Conservation (phyloP, 352 stramenopile genomes). For the Phytopythium cucurbitacearum region DNA sequence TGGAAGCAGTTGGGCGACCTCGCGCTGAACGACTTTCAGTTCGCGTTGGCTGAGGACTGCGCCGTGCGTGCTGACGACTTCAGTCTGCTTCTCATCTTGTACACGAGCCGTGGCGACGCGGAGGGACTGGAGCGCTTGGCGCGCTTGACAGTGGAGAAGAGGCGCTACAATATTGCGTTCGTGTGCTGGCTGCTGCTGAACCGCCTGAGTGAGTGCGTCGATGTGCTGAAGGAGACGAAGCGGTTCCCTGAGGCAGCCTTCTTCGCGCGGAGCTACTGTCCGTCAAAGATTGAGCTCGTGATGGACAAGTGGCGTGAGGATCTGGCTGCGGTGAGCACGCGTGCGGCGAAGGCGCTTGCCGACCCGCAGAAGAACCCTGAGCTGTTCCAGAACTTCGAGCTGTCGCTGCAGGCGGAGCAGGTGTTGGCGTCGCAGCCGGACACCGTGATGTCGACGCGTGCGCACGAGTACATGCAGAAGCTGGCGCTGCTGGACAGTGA, state of each 20-base stretch:
- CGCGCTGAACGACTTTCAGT: conserved; percentile 91
- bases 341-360: conserved; percentile 93
- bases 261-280: conserved; percentile 97
- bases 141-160: conserved; percentile 76
- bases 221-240: conserved; percentile 94
- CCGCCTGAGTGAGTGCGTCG: conserved; percentile 93
- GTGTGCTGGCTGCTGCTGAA: conserved; percentile 94
- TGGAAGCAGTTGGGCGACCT: conserved; percentile 97
- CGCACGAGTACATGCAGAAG: conserved; percentile 71
- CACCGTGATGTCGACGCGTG: conserved; percentile 46
- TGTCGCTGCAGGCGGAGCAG: conserved; percentile 93
- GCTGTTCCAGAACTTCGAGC: conserved; percentile 95
- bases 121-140: conserved; percentile 90
- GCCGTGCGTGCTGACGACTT: conserved; percentile 95
- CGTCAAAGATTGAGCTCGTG: conserved; percentile 93
- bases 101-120: conserved; percentile 94
- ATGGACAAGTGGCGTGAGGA: conserved; percentile 97
- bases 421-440: conserved; percentile 85
- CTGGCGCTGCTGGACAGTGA: conserved; percentile 62
- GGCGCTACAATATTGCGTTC: conserved; percentile 96
- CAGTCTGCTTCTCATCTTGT: conserved; percentile 95
- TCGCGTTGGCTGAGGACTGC: conserved; percentile 94
- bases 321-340: conserved; percentile 75
- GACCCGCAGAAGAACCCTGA: conserved; percentile 90
- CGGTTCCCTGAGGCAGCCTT: conserved; percentile 97